Evolutionary conservation across 2,329 filamentous ascomycete genomes (phyloP).

Genomic region (Sclerotinia borealis): DNA sequence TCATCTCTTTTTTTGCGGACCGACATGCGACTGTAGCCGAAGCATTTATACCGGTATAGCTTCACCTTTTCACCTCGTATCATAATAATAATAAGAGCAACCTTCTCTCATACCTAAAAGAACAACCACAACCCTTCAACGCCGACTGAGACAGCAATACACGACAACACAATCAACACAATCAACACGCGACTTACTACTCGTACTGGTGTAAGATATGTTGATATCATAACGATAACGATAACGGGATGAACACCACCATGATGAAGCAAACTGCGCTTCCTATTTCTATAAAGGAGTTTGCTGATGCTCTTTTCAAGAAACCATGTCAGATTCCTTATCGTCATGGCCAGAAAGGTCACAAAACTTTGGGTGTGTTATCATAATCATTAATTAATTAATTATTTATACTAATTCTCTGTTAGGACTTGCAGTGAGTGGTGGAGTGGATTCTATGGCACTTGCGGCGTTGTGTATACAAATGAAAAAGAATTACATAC

Average conservation of each 20-base stretch:
- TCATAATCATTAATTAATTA: not conserved
- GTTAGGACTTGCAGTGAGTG: conserved; percentile 74
- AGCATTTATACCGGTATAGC: too few relatives aligned
- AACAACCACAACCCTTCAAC: too few relatives aligned
- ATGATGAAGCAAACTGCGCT: conserved; percentile 5
- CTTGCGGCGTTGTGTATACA: conserved; percentile 66
- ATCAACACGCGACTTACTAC: not conserved
- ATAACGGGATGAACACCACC: conserved; percentile 7
- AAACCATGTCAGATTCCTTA: conserved; percentile 12
- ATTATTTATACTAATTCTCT: not conserved
- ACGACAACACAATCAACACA: not conserved
- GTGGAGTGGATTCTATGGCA: conserved; percentile 97
- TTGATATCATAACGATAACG: too few relatives aligned
- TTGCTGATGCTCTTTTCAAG: conserved; percentile 17
- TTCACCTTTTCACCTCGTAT: too few relatives aligned
- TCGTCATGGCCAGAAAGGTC: not conserved
- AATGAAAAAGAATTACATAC: conserved; percentile 29
- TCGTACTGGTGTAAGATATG: not conserved
- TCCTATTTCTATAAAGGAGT: conserved; percentile 19
- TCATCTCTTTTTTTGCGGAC: not conserved
- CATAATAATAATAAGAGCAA: too few relatives aligned
- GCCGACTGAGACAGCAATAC: too few relatives aligned
- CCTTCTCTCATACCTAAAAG: too few relatives aligned
- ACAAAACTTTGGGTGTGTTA: not conserved
- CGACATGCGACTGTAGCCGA: too few relatives aligned